Percentiles rank a stretch among this genome's conserved stretches.
These are phyloP conservation scores for Tulasnella sp. DNA, from an alignment of 768 basidiomycete species.

Conservation along the genomic window DNA sequence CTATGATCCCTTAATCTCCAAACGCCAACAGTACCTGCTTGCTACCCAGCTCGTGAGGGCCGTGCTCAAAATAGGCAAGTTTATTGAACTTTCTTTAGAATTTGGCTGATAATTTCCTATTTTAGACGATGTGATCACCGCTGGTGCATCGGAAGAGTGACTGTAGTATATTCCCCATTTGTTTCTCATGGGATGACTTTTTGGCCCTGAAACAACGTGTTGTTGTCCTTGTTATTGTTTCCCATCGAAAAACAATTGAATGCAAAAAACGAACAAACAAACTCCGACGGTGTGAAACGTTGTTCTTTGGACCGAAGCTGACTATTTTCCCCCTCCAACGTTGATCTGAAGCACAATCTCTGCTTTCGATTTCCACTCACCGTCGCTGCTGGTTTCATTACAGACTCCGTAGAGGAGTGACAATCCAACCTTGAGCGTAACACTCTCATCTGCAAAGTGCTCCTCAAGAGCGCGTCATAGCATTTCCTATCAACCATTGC, in stretches of 20 bases:
- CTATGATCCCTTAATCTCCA: conserved; percentile 93
- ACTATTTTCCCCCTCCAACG: not conserved
- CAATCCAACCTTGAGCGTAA: not conserved
- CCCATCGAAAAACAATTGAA: not conserved
- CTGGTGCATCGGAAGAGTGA: conserved; percentile 55
- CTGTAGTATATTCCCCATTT: not conserved
- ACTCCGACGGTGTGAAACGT: conserved; percentile 3
- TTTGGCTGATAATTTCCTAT: conserved; percentile 2
- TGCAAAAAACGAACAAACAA: not conserved
- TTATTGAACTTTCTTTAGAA: not conserved
- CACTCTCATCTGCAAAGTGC: not conserved
- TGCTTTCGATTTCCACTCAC: not conserved
- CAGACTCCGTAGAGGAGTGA: not conserved
- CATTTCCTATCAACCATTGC: not conserved
- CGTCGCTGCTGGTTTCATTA: not conserved
- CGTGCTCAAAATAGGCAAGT: conserved; percentile 73
- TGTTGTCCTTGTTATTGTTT: not conserved
- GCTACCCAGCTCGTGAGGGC: conserved; percentile 79
- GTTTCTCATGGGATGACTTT: no score
- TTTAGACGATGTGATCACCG: conserved; percentile 63
- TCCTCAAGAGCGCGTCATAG: not conserved
- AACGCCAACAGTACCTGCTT: conserved; percentile 89
- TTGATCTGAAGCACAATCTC: not conserved
- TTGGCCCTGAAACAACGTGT: not conserved
- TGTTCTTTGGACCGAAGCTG: conserved; percentile 7